Conservation (phyloP, 495 filamentous ascomycete species). For the Trichocladium antarcticum region DNA sequence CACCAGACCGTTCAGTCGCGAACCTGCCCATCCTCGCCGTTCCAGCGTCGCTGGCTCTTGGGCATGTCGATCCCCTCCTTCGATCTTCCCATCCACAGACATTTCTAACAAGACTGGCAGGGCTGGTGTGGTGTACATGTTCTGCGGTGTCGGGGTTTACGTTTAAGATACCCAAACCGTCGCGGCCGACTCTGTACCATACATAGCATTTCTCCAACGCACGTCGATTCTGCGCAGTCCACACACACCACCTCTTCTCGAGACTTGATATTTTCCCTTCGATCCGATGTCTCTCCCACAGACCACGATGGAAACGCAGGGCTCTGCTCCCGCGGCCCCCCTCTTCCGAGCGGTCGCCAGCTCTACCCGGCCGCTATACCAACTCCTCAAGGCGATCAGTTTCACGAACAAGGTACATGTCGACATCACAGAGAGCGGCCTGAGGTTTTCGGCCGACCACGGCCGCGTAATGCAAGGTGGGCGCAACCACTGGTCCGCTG, state of each 20-base stretch:
- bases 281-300: not conserved
- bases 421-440: slow-evolving; percentile 67
- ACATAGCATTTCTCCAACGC: slow-evolving; percentile 19
- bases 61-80: slow-evolving; percentile 46
- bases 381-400: slow-evolving; percentile 78
- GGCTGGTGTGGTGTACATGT: slow-evolving; percentile 93
- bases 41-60: slow-evolving; percentile 79
- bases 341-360: slow-evolving; percentile 76
- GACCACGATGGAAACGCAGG: slow-evolving; percentile 13
- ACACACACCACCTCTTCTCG: not conserved
- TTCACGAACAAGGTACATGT: slow-evolving; percentile 74
- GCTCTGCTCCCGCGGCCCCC: slow-evolving; percentile 26
- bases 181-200: slow-evolving; percentile 32
- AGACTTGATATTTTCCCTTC: slow-evolving; percentile 3
- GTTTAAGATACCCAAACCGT: slow-evolving; percentile 51
- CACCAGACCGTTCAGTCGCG: slow-evolving; percentile 72
- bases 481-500: no score
- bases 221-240: slow-evolving; percentile 10
- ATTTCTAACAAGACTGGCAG: slow-evolving; percentile 37
- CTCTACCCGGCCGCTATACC: slow-evolving; percentile 77
- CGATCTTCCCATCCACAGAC: not conserved
- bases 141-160: slow-evolving; percentile 97
- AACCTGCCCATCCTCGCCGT: slow-evolving; percentile 69
- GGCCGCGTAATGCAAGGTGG: slow-evolving; percentile 72
- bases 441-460: slow-evolving; percentile 80